These are phyloP conservation scores for Alternaria tenuissima DNA, from an alignment of 2,329 filamentous ascomycete genomes.

Conservation along the genomic window DNA sequence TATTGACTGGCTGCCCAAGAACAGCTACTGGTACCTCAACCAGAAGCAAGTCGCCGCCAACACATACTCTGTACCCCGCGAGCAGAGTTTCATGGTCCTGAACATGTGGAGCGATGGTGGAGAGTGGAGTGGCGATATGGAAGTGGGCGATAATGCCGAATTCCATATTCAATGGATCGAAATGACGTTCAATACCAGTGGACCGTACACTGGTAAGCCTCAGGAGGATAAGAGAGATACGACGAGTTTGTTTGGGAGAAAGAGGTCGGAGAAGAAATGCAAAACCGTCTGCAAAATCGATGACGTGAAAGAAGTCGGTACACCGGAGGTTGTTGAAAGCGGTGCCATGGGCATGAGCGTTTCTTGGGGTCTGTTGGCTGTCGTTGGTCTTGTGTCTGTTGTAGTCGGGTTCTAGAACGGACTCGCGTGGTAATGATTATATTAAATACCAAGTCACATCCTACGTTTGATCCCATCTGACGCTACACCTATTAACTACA, in stretches of 20 bases:
- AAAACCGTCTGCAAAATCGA: conserved; percentile 51
- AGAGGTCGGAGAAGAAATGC: conserved; percentile 40
- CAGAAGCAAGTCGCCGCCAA: conserved; percentile 61
- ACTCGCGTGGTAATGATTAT: not conserved
- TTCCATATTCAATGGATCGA: conserved; percentile 71
- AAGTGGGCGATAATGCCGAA: conserved; percentile 57
- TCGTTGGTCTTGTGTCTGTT: conserved; percentile 33
- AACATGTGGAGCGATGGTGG: conserved; percentile 71
- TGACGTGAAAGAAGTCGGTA: conserved; percentile 43
- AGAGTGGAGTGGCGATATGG: conserved; percentile 68
- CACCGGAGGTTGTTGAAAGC: conserved; percentile 45
- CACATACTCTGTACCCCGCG: conserved; percentile 63
- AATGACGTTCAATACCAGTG: conserved; percentile 61
- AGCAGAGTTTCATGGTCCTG: conserved; percentile 62
- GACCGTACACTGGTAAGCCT: conserved; percentile 37
- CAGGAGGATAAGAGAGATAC: conserved; percentile 27
- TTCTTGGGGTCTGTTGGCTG: conserved; percentile 37
- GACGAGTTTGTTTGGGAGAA: conserved; percentile 22
- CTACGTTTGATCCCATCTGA: not conserved
- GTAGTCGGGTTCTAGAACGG: conserved; percentile 24
- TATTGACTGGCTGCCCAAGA: conserved; percentile 65
- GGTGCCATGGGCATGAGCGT: conserved; percentile 29
- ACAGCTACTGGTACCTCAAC: conserved; percentile 66
- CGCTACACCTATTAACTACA: not conserved
- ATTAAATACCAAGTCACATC: not conserved